These are phyloP conservation scores for Boletus holoroseus DNA, from an alignment of 1,284 basidiomycete species.

Conservation along the genomic window DNA sequence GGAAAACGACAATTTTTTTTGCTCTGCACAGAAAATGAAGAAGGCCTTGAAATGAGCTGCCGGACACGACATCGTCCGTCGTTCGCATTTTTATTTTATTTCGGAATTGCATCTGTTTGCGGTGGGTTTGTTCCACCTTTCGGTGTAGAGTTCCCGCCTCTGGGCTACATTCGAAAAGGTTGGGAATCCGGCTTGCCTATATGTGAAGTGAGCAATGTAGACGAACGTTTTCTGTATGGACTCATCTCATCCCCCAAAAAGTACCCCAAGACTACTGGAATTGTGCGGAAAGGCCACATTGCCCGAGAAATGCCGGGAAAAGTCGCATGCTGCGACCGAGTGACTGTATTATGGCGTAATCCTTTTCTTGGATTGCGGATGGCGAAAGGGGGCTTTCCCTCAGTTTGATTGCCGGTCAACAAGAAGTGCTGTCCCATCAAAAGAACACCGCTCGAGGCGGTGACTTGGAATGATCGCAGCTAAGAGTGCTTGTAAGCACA, in stretches of 20 bases:
- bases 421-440: background rate
- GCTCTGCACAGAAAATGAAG: conserved; percentile 59
- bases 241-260: background rate
- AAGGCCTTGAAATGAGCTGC: conserved; percentile 58
- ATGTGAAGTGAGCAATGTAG: background rate
- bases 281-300: background rate
- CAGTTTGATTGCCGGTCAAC: background rate
- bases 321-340: background rate
- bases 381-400: background rate
- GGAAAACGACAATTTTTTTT: conserved; percentile 1
- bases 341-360: background rate
- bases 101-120: background rate
- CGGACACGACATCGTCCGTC: background rate
- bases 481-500: background rate
- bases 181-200: background rate
- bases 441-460: background rate
- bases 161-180: background rate
- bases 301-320: background rate
- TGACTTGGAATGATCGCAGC: background rate
- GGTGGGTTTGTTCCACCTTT: background rate
- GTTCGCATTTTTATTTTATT: too few species aligned
- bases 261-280: background rate
- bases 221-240: background rate
- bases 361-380: background rate
- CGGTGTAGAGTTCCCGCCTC: background rate